Conservation (phyloP, 1,284 basidiomycete genomes). For the Fomitiporia mediterranea region DNA sequence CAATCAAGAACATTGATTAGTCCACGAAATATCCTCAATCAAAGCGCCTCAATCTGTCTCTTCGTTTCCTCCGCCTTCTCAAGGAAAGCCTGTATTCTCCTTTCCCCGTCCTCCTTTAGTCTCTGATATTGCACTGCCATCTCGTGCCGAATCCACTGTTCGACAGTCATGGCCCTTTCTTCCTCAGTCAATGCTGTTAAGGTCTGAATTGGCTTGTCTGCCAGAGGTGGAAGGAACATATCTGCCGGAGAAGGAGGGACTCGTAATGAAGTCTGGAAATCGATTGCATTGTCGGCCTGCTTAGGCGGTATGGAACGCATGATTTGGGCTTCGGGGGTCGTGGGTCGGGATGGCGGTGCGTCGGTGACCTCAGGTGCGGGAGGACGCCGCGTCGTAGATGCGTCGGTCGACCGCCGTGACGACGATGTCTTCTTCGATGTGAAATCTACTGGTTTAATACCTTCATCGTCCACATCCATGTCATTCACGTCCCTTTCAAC, state of each 20-base stretch:
- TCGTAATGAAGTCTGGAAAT: background rate
- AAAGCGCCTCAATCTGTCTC: slow-evolving; percentile 40
- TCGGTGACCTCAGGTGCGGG: background rate
- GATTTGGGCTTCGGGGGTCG: slow-evolving; percentile 8
- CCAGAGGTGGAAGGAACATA: slow-evolving; percentile 17
- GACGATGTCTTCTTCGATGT: too few species aligned
- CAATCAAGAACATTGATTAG: too few species aligned
- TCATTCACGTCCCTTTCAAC: background rate
- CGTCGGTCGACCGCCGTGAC: too few species aligned
- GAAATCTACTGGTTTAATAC: background rate
- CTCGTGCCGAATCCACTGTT: slow-evolving; percentile 72
- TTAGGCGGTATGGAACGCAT: background rate
- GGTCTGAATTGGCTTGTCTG: slow-evolving; percentile 3
- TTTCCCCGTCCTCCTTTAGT: slow-evolving; percentile 57
- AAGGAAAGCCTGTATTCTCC: slow-evolving; percentile 53
- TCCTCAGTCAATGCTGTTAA: slow-evolving; percentile 44
- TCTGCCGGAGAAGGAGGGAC: slow-evolving; percentile 6
- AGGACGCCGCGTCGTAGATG: background rate
- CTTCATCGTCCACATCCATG: slow-evolving; percentile 6
- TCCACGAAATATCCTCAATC: background rate
- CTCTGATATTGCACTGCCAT: slow-evolving; percentile 58
- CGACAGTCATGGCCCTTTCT: slow-evolving; percentile 69
- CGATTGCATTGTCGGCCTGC: background rate
- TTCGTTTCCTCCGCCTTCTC: slow-evolving; percentile 55
- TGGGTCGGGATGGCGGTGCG: background rate